Evolutionary conservation across 495 filamentous ascomycete genomes (phyloP).

Genomic region (Choiromyces venosus): DNA sequence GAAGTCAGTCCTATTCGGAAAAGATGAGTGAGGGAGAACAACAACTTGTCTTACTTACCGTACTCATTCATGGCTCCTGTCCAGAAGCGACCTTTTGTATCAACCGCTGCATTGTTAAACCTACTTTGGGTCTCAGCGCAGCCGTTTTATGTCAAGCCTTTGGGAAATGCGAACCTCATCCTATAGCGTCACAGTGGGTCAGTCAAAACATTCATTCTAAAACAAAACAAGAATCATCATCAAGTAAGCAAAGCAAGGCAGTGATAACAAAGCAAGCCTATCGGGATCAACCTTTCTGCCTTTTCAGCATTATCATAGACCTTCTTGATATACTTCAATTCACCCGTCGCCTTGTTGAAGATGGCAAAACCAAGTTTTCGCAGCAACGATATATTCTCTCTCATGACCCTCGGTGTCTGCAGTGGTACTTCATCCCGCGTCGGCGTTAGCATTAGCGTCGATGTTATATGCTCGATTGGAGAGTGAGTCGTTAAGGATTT

Average conservation of each 20-base stretch:
- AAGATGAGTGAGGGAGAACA: conserved; percentile 18
- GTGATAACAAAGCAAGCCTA: conserved; percentile 29
- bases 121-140: conserved; percentile 44
- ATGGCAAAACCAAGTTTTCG: conserved; percentile 73
- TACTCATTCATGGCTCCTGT: conserved; percentile 86
- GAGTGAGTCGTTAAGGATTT: conserved; percentile 14
- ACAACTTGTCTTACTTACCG: conserved; percentile 44
- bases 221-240: background rate
- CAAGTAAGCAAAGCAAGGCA: background rate
- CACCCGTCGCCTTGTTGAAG: conserved; percentile 61
- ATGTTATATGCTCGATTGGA: conserved; percentile 10
- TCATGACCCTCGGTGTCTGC: conserved; percentile 71
- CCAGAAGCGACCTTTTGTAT: conserved; percentile 80
- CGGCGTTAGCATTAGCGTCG: conserved; percentile 10
- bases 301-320: conserved; percentile 47
- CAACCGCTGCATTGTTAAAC: conserved; percentile 76
- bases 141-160: conserved; percentile 33
- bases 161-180: conserved; percentile 48
- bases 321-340: conserved; percentile 57
- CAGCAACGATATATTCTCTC: conserved; percentile 61
- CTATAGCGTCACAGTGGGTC: conserved; percentile 39
- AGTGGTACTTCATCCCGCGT: conserved; percentile 55
- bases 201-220: background rate
- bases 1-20: conserved; percentile 29
- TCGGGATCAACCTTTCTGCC: conserved; percentile 42